Evolutionary conservation across 768 basidiomycete species (phyloP), one percentile per base, ranked within the genome.

Genomic region (Suillus discolor): DNA sequence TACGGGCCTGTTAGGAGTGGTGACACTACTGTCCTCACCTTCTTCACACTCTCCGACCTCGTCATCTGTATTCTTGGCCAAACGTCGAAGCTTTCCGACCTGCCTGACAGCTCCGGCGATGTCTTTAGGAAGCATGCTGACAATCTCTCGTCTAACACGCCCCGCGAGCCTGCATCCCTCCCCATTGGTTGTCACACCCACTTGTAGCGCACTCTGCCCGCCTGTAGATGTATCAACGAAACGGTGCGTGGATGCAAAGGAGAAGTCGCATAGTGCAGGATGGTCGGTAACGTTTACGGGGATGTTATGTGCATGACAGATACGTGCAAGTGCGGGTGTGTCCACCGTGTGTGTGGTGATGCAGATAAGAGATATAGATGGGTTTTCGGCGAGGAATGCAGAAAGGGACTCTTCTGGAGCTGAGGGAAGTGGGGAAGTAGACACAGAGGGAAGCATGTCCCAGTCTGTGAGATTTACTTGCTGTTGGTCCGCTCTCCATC

Each of bases 111-210:
- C 95, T 4, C 75, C 78, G 0, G 94, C 96, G 0, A 92, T 83
- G 9, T 90, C 87, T 65, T 81, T 84, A 0, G 94, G 89, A 6
- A 99, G 78, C 47, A 82, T 82, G 0, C 90, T 80, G 2, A 97
- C 87, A 61, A 98, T 89, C 28, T 98, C 95, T 31, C 97, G 82
- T 42, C 88, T 85, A 45, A 99, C 79, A 13, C 97, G 84, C 1
- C 88, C 85, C 0, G 90, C 90, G 5, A 99, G 82, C 7, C 97
- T 81, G 71, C 97, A 98, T 2, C 96, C 97, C 67, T 91, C 87
- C 0, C 94, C 94, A 70, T 97, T 98, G 0, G 96, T 96, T 4
- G 95, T 93, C 3, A 98, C 85, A 0, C 90, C 93, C 25, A 99
- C 78, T 72, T 92, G 92, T 1, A 93, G 77, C 3, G 87, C 73